Percentiles rank a stretch among this genome's conserved stretches.
These are phyloP conservation scores for Flaveria bidentis DNA, from an alignment of 129 eudicot species.

Conservation along the genomic window DNA sequence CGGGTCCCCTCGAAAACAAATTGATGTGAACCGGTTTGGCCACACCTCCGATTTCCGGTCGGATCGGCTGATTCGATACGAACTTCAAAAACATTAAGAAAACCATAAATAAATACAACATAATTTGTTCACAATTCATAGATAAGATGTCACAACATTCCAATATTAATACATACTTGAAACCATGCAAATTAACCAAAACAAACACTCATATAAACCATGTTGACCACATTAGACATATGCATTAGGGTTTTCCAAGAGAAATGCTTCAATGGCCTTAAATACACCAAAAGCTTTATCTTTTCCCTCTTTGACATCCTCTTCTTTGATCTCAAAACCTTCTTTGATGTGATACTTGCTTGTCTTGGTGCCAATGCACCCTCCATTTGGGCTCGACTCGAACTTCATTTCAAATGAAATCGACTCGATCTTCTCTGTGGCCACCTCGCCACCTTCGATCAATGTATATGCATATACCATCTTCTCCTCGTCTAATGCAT, in stretches of 20 bases:
- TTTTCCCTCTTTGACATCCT: conserved; percentile 45
- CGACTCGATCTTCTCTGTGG: conserved; percentile 41
- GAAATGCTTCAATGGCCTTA: conserved; percentile 51
- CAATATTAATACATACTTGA: too few species aligned
- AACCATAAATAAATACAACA: too few species aligned
- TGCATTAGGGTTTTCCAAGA: conserved; percentile 45
- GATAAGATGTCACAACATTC: too few species aligned
- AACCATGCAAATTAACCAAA: too few species aligned
- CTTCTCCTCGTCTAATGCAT: conserved; percentile 43
- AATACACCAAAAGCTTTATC: conserved; percentile 46
- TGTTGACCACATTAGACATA: conserved; percentile 31
- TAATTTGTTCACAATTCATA: too few species aligned
- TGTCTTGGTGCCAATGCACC: conserved; percentile 42
- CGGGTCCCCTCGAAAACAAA: too few species aligned
- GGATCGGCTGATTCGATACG: too few species aligned
- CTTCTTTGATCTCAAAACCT: conserved; percentile 42
- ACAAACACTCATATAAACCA: background rate
- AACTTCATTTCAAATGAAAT: conserved; percentile 50
- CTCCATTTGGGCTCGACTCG: conserved; percentile 36
- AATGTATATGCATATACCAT: conserved; percentile 42
- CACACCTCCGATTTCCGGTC: too few species aligned
- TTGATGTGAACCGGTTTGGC: too few species aligned
- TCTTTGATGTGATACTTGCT: conserved; percentile 35
- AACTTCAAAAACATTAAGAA: too few species aligned
- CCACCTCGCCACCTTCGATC: conserved; percentile 48